Conservation (phyloP, 805 yeast genomes). For the Candida caryicola region DNA sequence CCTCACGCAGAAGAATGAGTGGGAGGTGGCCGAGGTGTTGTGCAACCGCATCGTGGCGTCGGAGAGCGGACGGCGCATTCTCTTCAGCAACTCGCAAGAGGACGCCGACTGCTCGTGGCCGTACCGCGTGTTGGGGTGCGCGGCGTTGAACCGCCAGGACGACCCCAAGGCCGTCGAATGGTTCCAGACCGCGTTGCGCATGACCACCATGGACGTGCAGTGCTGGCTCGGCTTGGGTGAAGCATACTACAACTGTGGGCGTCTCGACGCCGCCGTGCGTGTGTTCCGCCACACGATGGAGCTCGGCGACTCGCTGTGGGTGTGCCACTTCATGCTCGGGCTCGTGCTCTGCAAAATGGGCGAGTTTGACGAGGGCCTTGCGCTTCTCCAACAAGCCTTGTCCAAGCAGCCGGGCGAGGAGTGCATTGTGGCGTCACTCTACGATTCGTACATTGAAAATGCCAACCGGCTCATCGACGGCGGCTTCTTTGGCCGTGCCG, state of each 20-base stretch:
- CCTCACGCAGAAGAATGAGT: slow-evolving; percentile 66
- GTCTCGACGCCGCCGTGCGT: slow-evolving; percentile 80
- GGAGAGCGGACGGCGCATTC: slow-evolving; percentile 53
- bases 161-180: slow-evolving; percentile 80
- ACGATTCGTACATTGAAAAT: slow-evolving; percentile 55
- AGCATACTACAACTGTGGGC: slow-evolving; percentile 80
- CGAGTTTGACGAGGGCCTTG: slow-evolving; percentile 61
- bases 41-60: slow-evolving; percentile 64
- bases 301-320: slow-evolving; percentile 54
- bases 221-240: slow-evolving; percentile 99
- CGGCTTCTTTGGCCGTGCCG: slow-evolving; percentile 70
- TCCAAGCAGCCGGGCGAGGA: slow-evolving; percentile 45
- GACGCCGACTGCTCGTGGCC: slow-evolving; percentile 70
- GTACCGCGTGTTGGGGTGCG: slow-evolving; percentile 78
- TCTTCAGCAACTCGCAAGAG: slow-evolving; percentile 30
- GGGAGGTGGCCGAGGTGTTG: slow-evolving; percentile 80
- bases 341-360: slow-evolving; percentile 60
- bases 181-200: slow-evolving; percentile 81
- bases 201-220: slow-evolving; percentile 62
- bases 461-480: slow-evolving; percentile 49
- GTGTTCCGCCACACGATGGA: slow-evolving; percentile 69
- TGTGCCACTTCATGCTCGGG: slow-evolving; percentile 66
- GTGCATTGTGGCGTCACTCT: slow-evolving; percentile 47
- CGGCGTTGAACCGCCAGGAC: slow-evolving; percentile 66
- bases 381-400: slow-evolving; percentile 43